Conservation (phyloP, 2,329 filamentous ascomycete species). For the Talaromyces sp. region DNA sequence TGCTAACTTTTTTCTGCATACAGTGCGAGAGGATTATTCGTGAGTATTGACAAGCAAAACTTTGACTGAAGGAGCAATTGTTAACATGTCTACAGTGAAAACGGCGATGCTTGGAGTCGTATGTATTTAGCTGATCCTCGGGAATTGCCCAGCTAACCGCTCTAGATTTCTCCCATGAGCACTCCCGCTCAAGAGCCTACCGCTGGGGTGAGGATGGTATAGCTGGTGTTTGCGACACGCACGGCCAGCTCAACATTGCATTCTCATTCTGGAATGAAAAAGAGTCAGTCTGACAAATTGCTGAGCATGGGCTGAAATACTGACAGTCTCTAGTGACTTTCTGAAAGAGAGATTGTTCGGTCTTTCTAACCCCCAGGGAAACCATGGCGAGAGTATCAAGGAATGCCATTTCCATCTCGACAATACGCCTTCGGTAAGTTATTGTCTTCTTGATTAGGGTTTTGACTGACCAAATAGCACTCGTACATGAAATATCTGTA, state of each 20-base stretch:
- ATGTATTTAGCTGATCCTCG: conserved; percentile 23
- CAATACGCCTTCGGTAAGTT: conserved; percentile 71
- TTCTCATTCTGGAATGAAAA: conserved; percentile 98
- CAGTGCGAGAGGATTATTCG: conserved; percentile 89
- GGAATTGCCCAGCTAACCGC: neutral
- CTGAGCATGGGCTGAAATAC: neutral
- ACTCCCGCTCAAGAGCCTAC: conserved; percentile 82
- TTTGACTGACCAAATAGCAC: conserved; percentile 54
- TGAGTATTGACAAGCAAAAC: conserved; percentile 38
- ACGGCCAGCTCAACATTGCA: conserved; percentile 85
- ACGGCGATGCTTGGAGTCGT: conserved; percentile 95
- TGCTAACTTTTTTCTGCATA: neutral
- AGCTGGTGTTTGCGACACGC: conserved; percentile 89
- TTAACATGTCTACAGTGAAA: conserved; percentile 52
- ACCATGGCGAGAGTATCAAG: conserved; percentile 95
- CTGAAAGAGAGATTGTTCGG: conserved; percentile 94
- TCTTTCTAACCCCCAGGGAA: conserved; percentile 91
- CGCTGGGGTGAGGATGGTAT: conserved; percentile 98
- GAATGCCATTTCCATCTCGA: conserved; percentile 95
- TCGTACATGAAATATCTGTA: conserved; percentile 99
- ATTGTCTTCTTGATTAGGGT: conserved; percentile 28
- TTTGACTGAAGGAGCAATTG: neutral
- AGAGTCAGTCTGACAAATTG: conserved; percentile 57
- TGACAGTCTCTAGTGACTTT: conserved; percentile 62
- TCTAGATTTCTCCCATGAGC: conserved; percentile 87